Evolutionary conservation across 768 basidiomycete species (phyloP), one percentile per base, ranked within the genome.

Genomic region (Kwoniella dejecticola): DNA sequence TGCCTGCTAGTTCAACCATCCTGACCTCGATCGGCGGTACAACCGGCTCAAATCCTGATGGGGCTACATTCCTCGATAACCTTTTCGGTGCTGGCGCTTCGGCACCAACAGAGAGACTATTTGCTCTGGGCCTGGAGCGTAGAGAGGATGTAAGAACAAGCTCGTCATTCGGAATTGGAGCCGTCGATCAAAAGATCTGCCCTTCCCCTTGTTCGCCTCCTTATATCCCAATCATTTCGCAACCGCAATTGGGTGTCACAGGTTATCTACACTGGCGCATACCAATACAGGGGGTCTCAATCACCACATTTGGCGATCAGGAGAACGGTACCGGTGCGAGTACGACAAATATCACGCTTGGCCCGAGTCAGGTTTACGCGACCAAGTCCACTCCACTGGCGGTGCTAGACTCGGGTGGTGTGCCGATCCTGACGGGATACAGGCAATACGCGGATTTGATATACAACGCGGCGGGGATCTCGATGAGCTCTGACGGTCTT

Each of bases 51-150:
- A 56, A 70, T 52, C 75, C 77, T 19, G 77, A 78, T 57, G 77
- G 77, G 13, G 77, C 77, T 13, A 75, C 74, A 0, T 77, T 78
- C 56, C 71, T 78, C 15, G 77, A 78, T 40, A 78, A 78, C 55
- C 49, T 78, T 12, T 78, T 78, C 56, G 75, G 75, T 15, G 55
- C 66, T 2, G 77, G 77, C 4, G 12, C 52, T 2, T 68, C 58
- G 8, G 77, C 77, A 4, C 77, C 77, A 0, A 53, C 70, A 1
- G 61, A 75, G 31, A 63, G 75, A 12, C 67, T 77, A 17, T 76
- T 78, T 58, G 62, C 72, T 6, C 64, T 78, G 17, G 54, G 69
- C 17, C 64, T 78, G 12, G 77, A 65, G 21, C 65, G 77, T n/a
- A 63, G 68, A 15, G 77, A 75, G 49, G 77, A 78, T 59, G 68